phyloP scores from a whole-genome alignment of 768 basidiomycete species.

The Lentinus tigrinus region DNA sequence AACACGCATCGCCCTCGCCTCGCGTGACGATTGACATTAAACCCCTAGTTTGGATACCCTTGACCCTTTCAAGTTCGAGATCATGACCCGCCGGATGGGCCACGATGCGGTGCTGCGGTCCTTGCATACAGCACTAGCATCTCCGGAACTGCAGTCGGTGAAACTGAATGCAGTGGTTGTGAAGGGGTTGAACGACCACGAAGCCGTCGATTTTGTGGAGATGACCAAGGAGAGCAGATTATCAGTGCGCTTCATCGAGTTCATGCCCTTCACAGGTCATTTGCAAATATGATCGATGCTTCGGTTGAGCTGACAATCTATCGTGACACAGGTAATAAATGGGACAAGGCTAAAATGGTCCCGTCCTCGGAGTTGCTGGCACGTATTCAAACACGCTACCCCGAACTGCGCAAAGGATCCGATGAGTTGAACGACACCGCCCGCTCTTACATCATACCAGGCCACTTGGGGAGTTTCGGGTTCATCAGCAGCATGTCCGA shows the following conservation, averaged over 20 bases:
- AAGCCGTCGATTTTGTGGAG: constrained; percentile 76
- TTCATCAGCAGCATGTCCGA: constrained; percentile 95
- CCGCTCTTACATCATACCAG: constrained; percentile 73
- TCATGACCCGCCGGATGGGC: constrained; percentile 78
- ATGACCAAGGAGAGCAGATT: constrained; percentile 63
- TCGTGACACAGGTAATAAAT: constrained; percentile 66
- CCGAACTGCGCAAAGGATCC: constrained; percentile 52
- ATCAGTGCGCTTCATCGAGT: constrained; percentile 87
- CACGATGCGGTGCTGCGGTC: constrained; percentile 73
- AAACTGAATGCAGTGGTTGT: constrained; percentile 88
- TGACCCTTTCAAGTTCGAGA: constrained; percentile 83
- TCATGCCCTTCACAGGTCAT: constrained; percentile 88
- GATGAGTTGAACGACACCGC: constrained; percentile 81
- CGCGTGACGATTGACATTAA: constrained; percentile 3
- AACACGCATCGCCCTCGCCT: not conserved
- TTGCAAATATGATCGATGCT: constrained; percentile 12
- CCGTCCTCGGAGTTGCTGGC: constrained; percentile 66
- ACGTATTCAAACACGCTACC: constrained; percentile 46
- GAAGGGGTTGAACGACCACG: constrained; percentile 78
- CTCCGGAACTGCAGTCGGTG: constrained; percentile 50
- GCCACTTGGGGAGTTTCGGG: constrained; percentile 68
- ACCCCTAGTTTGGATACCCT: constrained; percentile 72
- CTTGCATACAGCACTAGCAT: constrained; percentile 60
- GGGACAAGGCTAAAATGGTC: constrained; percentile 81
- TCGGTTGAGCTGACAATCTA: constrained; percentile 1